These are phyloP conservation scores for Mycena citricolor DNA, from an alignment of 1,284 basidiomycete genomes.

Conservation along the genomic window DNA sequence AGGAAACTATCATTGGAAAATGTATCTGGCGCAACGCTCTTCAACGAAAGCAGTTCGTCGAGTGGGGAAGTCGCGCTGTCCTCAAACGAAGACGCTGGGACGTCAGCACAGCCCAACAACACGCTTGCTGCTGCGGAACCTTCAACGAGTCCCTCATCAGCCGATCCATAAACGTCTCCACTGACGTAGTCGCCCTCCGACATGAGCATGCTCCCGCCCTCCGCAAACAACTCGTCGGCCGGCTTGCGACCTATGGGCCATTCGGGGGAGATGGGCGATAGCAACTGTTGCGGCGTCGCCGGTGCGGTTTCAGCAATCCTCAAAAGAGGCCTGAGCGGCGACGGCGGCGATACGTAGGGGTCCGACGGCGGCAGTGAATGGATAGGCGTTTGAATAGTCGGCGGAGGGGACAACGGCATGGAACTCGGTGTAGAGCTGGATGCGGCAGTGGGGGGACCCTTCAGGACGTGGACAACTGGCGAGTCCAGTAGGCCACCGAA, in stretches of 20 bases:
- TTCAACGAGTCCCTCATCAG: too few species aligned
- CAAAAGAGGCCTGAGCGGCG: constrained; percentile 8
- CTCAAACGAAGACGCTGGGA: too few species aligned
- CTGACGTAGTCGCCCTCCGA: constrained; percentile 8
- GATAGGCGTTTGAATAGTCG: constrained; percentile 15
- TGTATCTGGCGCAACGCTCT: too few species aligned
- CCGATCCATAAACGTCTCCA: not conserved
- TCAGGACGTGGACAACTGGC: constrained; percentile 16
- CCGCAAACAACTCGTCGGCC: constrained; percentile 1
- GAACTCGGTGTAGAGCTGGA: too few species aligned
- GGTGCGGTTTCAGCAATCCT: constrained; percentile 12
- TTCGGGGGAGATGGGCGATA: constrained; percentile 21
- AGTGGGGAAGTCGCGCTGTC: too few species aligned
- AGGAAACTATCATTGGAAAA: too few species aligned
- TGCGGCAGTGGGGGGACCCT: constrained; percentile 6
- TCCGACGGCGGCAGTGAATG: constrained; percentile 14
- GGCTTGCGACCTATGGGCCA: constrained; percentile 12
- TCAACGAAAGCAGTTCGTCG: too few species aligned
- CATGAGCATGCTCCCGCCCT: constrained; percentile 15
- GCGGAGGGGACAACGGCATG: constrained; percentile 11
- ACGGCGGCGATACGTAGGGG: not conserved
- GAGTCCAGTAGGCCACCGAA: constrained; percentile 21
- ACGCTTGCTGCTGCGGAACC: too few species aligned
- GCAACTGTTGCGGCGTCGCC: constrained; percentile 8
- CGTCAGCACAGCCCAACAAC: too few species aligned